phyloP scores from a whole-genome alignment of 2,329 filamentous ascomycete species.

The Hypoxylon sp. region DNA sequence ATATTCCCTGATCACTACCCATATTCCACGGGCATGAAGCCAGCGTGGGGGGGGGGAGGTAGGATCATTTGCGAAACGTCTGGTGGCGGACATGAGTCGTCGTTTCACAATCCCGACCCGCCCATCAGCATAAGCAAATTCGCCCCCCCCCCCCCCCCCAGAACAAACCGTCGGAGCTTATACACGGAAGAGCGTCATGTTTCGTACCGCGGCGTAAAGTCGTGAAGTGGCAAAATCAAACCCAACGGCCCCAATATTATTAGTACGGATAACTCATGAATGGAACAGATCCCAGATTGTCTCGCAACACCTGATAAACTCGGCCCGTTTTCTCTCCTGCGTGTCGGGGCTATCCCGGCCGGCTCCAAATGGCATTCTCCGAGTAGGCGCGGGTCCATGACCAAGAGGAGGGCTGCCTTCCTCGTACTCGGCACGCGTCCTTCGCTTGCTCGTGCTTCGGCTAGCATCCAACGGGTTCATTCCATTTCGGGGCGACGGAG shows the following conservation, averaged over 20 bases:
- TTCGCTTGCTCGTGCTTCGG: slow-evolving; percentile 75
- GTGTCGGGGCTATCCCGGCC: slow-evolving; percentile 86
- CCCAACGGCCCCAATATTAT: slow-evolving; percentile 22
- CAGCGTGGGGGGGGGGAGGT: slow-evolving; percentile 25
- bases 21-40: slow-evolving; percentile 9
- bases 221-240: slow-evolving; percentile 38
- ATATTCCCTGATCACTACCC: slow-evolving; percentile 30
- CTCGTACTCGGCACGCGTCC: slow-evolving; percentile 91
- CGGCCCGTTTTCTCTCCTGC: slow-evolving; percentile 87
- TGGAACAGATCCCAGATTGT: slow-evolving; percentile 98
- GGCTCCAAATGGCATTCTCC: slow-evolving; percentile 80
- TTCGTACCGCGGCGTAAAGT: slow-evolving; percentile 39
- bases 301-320: slow-evolving; percentile 87
- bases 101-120: slow-evolving; percentile 11
- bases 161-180: slow-evolving; percentile 34
- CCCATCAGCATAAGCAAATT: slow-evolving; percentile 33
- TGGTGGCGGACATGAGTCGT: slow-evolving; percentile 21
- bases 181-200: slow-evolving; percentile 36
- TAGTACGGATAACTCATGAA: slow-evolving; percentile 66
- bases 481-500: slow-evolving; percentile 79
- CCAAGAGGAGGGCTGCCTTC: slow-evolving; percentile 88
- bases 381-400: slow-evolving; percentile 71
- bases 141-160: slow-evolving; percentile 30
- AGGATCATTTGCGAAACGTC: slow-evolving; percentile 29
- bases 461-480: slow-evolving; percentile 59